These are phyloP conservation scores for Entomophthora muscae DNA, from an alignment of 371 early-diverging fungal genomes.

Conservation along the genomic window DNA sequence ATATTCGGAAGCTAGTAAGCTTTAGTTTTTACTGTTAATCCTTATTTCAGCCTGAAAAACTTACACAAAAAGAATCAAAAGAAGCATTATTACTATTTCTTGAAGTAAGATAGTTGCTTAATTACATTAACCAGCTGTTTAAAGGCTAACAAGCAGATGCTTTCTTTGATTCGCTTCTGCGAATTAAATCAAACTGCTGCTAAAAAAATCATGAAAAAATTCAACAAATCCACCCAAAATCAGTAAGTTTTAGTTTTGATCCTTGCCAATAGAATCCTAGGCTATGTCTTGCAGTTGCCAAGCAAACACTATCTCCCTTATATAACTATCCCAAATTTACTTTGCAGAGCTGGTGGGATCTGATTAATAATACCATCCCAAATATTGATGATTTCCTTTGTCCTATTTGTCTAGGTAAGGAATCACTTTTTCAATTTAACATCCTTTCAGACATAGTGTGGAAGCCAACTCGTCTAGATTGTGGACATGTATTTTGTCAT, in stretches of 20 bases:
- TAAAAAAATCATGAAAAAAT: constrained; percentile 67
- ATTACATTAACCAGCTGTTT: constrained; percentile 9
- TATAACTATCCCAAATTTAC: constrained; percentile 18
- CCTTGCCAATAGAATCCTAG: constrained; percentile 1
- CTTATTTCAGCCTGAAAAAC: constrained; percentile 2
- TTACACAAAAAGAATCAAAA: background rate
- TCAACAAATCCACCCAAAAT: constrained; percentile 61
- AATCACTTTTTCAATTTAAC: background rate
- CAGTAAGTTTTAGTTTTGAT: constrained; percentile 16
- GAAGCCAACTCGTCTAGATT: constrained; percentile 50
- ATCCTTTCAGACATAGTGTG: constrained; percentile 27
- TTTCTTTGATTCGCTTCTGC: constrained; percentile 47
- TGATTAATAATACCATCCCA: constrained; percentile 39
- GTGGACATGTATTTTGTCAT: constrained; percentile 54
- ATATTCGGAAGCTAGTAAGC: background rate
- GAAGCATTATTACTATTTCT: constrained; percentile 8
- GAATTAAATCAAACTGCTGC: constrained; percentile 58
- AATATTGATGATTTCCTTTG: constrained; percentile 55
- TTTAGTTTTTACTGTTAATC: background rate
- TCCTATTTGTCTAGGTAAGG: constrained; percentile 34
- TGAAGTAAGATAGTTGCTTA: constrained; percentile 2
- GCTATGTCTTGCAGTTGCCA: constrained; percentile 18
- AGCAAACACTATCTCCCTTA: constrained; percentile 23
- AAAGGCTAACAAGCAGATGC: constrained; percentile 42
- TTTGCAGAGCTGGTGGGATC: constrained; percentile 12